Conservation (phyloP, 305 asterid species). For the Withania somnifera region DNA sequence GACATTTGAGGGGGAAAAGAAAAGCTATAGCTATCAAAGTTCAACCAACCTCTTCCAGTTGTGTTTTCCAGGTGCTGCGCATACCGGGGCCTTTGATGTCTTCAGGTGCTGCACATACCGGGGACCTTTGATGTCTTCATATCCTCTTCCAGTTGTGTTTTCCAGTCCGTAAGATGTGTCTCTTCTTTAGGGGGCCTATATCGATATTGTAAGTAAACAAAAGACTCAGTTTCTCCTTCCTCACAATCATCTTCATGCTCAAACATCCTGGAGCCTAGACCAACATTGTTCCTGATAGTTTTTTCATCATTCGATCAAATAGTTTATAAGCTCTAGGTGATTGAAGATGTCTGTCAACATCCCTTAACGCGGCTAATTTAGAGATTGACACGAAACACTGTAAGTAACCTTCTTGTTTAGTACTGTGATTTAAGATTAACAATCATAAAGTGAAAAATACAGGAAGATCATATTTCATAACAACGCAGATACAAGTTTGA, state of each 20-base stretch:
- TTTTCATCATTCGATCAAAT: constrained; percentile 64
- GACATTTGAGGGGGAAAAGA: neutral
- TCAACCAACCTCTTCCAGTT: too few species aligned
- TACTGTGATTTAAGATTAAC: neutral
- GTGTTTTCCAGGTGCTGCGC: constrained; percentile 19
- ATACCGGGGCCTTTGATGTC: constrained; percentile 45
- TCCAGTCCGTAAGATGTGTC: constrained; percentile 67
- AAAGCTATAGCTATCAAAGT: neutral
- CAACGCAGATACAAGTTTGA: neutral
- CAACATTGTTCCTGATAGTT: constrained; percentile 65
- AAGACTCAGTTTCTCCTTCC: constrained; percentile 46
- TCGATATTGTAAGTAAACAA: constrained; percentile 78
- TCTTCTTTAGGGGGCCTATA: constrained; percentile 83
- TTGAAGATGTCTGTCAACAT: constrained; percentile 61
- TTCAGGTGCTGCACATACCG: constrained; percentile 31
- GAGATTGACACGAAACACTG: constrained; percentile 74
- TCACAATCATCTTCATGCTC: constrained; percentile 47
- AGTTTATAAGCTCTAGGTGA: constrained; percentile 51
- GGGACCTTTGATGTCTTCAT: constrained; percentile 54
- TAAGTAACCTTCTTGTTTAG: constrained; percentile 13
- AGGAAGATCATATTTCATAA: neutral
- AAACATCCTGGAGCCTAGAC: constrained; percentile 81
- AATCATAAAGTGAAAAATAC: neutral
- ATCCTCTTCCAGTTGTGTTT: constrained; percentile 82
- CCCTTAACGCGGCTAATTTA: constrained; percentile 53